Evolutionary conservation across 768 basidiomycete genomes (phyloP).

Genomic region (Termitomyces sp.): DNA sequence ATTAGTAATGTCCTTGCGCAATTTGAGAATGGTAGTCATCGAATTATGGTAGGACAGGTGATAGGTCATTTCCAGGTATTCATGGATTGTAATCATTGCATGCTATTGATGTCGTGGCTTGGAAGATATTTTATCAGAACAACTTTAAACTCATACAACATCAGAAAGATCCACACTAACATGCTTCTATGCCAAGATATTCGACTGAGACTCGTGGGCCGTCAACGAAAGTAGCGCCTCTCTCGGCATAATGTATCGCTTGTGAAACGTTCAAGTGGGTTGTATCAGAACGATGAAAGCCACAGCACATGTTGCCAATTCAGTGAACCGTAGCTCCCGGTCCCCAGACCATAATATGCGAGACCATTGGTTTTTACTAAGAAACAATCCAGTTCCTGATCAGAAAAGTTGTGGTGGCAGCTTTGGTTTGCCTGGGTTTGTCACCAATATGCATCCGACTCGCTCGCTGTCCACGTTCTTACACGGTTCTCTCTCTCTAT

Average conservation of each 20-base stretch:
- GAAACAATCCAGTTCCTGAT: no score
- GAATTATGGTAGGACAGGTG: neutral
- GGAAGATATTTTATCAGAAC: neutral
- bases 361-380: neutral
- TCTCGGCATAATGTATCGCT: neutral
- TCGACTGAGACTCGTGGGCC: no score
- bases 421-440: slow-evolving; percentile 1
- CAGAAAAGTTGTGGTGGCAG: neutral
- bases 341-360: neutral
- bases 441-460: neutral
- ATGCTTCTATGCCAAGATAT: no score
- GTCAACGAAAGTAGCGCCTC: no score
- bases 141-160: neutral
- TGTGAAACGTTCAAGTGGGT: no score
- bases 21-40: neutral
- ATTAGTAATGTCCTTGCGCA: neutral
- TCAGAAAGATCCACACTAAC: neutral
- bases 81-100: neutral
- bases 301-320: neutral
- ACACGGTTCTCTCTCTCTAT: neutral
- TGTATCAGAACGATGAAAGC: neutral
- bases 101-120: no score
- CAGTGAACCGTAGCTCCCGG: neutral
- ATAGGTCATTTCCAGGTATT: neutral
- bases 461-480: neutral